Conservation (phyloP, 768 basidiomycete genomes). For the Podaxis sp. region DNA sequence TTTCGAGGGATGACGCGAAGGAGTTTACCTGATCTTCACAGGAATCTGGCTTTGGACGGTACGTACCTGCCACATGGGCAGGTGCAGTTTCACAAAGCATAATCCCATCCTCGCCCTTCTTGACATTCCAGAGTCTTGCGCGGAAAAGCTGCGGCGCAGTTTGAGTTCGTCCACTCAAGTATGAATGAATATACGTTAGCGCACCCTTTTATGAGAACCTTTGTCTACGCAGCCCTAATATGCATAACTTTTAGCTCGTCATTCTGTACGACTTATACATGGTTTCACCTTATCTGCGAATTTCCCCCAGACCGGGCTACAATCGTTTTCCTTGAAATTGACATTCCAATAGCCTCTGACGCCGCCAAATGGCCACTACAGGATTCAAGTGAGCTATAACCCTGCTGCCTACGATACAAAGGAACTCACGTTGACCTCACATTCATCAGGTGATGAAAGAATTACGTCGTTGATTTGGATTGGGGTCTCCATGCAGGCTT, state of each 20-base stretch:
- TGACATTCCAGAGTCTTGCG: slow-evolving; percentile 28
- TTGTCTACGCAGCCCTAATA: slow-evolving; percentile 28
- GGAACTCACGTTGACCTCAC: slow-evolving; percentile 29
- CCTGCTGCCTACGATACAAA: background rate
- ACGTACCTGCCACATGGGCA: slow-evolving; percentile 23
- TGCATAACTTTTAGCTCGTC: background rate
- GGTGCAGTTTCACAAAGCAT: slow-evolving; percentile 30
- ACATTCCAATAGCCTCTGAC: slow-evolving; percentile 32
- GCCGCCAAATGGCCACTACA: slow-evolving; percentile 30
- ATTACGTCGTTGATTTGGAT: slow-evolving; percentile 27
- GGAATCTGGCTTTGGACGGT: slow-evolving; percentile 23
- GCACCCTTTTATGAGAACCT: slow-evolving; percentile 23
- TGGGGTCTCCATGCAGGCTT: slow-evolving; percentile 26
- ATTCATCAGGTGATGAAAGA: slow-evolving; percentile 25
- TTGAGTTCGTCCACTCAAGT: background rate
- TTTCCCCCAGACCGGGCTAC: slow-evolving; percentile 30
- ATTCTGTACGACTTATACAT: background rate
- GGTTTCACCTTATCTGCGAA: slow-evolving; percentile 26
- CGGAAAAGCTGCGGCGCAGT: slow-evolving; percentile 25
- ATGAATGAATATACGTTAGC: slow-evolving; percentile 18
- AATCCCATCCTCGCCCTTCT: slow-evolving; percentile 26
- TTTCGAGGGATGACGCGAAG: background rate
- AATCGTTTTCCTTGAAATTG: slow-evolving; percentile 25
- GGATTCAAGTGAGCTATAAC: background rate
- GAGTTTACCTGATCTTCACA: slow-evolving; percentile 30